Base-by-base conservation (phyloP, 441 rosid genomes). In the Gossypium davidsonii region DNA sequence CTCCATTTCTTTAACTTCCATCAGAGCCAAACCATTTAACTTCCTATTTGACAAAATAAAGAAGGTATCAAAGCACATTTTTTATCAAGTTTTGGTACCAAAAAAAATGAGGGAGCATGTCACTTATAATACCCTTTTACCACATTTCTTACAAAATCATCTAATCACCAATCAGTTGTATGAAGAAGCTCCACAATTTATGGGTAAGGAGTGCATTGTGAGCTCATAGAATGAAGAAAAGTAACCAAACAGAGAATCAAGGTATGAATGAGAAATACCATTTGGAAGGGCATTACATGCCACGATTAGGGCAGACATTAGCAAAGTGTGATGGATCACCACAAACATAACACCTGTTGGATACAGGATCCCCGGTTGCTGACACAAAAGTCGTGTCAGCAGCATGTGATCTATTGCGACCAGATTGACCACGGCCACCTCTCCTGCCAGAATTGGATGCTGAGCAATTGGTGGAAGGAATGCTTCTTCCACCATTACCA, bases 261-360 rank as follows among this genome's bases (percentile, higher is more conserved):
- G 55, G 55, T 21, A 21, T 52, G 2, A 15, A 65, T 5, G 34
- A 44, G 18, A 17, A 48, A 25, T 17, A 25, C 58, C 70, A 18
- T 61, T 71, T 18, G 48, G 26, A 12, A 52, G 31, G 31, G 64
- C 56, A 71, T 79, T 84, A 84, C 46, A 84, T 64, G 78, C 84
- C 87, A 58, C 95, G 96, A 68, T 83, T 87, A n/a, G 98, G 95
- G 81, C 99, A 95, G 73, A 71, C 87, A 69, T 86, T 91, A 18
- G 97, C 98, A 48, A 95, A 90, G 80, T 95, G 99, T 4, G 96
- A 90, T 70, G 98, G 99, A 82, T 95, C 99, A 48, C 97, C 97
- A 74, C 99, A 95, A 48, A 81, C 84, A 75, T 69, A 95, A 75
- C 99, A 94, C 77, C 93, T 85, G 23, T 87, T 87, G 34, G 90